Percentiles rank a stretch among this genome's conserved stretches.
Evolutionary conservation across 192 early-diverging fungal genomes (phyloP).

Genomic region (Backusella macrospora): DNA sequence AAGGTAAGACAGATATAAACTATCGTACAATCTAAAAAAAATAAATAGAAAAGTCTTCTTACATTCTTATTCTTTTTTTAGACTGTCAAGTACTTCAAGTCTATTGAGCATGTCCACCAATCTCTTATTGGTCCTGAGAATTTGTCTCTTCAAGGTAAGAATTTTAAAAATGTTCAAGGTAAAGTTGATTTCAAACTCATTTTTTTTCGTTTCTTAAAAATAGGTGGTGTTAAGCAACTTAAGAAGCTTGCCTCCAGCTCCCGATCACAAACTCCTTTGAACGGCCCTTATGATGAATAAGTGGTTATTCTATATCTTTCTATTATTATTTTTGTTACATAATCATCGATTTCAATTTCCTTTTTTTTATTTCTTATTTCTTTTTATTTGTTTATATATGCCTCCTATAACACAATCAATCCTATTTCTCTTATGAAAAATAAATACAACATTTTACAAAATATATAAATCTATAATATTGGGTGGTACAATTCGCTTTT

Average conservation of each 20-base stretch:
- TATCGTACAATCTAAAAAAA: not conserved
- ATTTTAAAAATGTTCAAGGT: not conserved
- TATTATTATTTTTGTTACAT: not conserved
- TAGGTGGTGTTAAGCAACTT: conserved; percentile 6
- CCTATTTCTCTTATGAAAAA: not conserved
- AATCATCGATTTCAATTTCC: conserved; percentile 1
- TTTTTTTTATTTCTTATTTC: conserved; percentile 12
- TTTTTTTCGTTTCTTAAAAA: conserved; percentile 3
- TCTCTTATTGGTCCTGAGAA: conserved; percentile 70
- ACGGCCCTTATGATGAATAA: conserved; percentile 17
- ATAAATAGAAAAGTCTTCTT: not conserved
- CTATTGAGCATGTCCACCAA: conserved; percentile 81
- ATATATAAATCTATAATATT: not conserved
- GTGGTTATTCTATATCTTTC: not conserved
- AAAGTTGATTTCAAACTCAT: conserved; percentile 14
- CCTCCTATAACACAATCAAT: not conserved
- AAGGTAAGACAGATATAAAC: conserved; percentile 45
- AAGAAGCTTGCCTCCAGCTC: conserved; percentile 16
- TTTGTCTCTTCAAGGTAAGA: conserved; percentile 63
- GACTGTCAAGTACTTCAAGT: conserved; percentile 88
- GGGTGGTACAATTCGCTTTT: conserved; percentile 3
- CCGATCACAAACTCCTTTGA: conserved; percentile 19
- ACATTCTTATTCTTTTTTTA: conserved; percentile 8
- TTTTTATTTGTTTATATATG: not conserved
- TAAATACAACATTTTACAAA: not conserved